Evolutionary conservation across 2,329 filamentous ascomycete genomes (phyloP).

Genomic region (Monosporascus cannonballus): DNA sequence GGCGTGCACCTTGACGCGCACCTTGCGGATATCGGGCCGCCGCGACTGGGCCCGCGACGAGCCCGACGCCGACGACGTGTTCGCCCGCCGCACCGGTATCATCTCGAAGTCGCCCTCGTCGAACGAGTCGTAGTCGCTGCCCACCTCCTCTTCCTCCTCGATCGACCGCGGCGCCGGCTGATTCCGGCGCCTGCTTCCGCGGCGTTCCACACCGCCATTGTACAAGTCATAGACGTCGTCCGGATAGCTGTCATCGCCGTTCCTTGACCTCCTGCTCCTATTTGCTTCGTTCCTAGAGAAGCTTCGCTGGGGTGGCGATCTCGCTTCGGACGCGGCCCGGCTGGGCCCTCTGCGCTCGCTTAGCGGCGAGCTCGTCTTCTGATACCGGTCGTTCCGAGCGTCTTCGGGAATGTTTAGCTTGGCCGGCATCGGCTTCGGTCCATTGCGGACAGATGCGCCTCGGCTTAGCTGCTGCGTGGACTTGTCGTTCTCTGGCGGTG

Average conservation of each 20-base stretch:
- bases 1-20: constrained; percentile 87
- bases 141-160: constrained; percentile 68
- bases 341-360: constrained; percentile 28
- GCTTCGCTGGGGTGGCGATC: constrained; percentile 38
- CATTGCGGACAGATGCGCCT: constrained; percentile 55
- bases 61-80: constrained; percentile 40
- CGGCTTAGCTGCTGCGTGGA: constrained; percentile 40
- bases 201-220: constrained; percentile 30
- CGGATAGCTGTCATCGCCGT: constrained; percentile 57
- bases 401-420: constrained; percentile 57
- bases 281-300: constrained; percentile 35
- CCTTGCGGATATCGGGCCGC: constrained; percentile 64
- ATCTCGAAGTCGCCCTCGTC: constrained; percentile 80
- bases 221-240: constrained; percentile 67
- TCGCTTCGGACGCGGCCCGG: constrained; percentile 37
- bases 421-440: constrained; percentile 53
- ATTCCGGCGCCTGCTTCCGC: constrained; percentile 33
- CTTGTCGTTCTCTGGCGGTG: constrained; percentile 83
- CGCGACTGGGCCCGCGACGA: constrained; percentile 49
- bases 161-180: constrained; percentile 54
- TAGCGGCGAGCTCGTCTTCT: constrained; percentile 44
- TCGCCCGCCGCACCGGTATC: constrained; percentile 50
- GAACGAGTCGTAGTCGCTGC: constrained; percentile 66
- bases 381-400: constrained; percentile 46
- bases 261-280: constrained; percentile 31